Evolutionary conservation across 306 rosid species (phyloP).

Genomic region (Trifolium dubium): DNA sequence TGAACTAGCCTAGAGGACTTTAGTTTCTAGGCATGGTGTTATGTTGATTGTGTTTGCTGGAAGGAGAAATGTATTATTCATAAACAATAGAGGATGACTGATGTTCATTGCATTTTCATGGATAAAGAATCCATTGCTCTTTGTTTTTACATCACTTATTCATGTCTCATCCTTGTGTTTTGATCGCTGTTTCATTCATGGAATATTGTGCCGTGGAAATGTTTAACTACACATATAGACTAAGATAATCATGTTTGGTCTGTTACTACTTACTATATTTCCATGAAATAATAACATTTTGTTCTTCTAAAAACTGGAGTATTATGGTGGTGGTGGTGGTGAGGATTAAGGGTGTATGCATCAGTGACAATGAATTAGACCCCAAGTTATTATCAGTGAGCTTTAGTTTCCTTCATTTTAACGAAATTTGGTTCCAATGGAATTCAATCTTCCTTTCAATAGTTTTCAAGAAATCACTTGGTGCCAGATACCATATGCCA

Average conservation of each 20-base stretch:
- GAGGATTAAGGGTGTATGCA: too few relatives aligned
- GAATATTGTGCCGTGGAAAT: background rate
- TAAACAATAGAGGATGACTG: constrained; percentile 26
- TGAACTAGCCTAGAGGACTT: constrained; percentile 24
- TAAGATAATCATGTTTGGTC: background rate
- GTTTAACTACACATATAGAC: background rate
- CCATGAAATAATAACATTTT: background rate
- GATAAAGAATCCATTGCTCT: constrained; percentile 14
- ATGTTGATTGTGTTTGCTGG: constrained; percentile 27
- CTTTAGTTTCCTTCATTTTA: background rate
- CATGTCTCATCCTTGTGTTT: background rate
- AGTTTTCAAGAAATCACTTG: background rate
- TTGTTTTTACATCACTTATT: background rate
- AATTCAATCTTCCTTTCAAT: too few relatives aligned
- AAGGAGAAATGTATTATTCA: constrained; percentile 14
- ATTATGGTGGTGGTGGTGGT: background rate
- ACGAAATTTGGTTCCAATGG: too few relatives aligned
- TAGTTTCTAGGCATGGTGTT: constrained; percentile 9
- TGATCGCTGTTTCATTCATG: constrained; percentile 4
- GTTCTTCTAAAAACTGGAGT: background rate
- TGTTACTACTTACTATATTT: background rate
- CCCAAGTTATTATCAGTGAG: background rate
- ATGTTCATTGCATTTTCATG: constrained; percentile 1
- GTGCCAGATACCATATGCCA: background rate
- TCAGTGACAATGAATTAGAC: background rate